phyloP scores from a whole-genome alignment of 495 filamentous ascomycete species.

The Mycothermus thermophilus region DNA sequence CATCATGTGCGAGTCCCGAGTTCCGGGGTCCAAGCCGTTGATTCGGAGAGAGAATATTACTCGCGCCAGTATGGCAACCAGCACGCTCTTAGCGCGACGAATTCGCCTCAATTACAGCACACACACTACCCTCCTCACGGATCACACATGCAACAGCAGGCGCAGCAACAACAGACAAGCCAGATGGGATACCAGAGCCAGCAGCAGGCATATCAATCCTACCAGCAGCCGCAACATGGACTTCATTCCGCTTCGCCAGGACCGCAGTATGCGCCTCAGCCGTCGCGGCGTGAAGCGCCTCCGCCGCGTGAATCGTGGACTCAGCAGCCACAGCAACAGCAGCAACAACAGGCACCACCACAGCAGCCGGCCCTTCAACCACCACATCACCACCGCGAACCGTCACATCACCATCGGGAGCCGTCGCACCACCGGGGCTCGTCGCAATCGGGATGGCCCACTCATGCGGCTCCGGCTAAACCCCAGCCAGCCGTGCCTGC shows the following conservation, averaged over 20 bases:
- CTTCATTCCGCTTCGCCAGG: conserved; percentile 24
- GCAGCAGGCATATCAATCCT: conserved; percentile 20
- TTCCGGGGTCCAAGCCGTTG: conserved; percentile 17
- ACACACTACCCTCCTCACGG: conserved; percentile 26
- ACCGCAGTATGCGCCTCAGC: conserved; percentile 22
- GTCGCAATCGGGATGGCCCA: conserved; percentile 18
- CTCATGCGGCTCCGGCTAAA: conserved; percentile 25
- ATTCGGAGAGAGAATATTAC: conserved; percentile 30
- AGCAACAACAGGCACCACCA: conserved; percentile 6
- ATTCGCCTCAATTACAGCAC: conserved; percentile 29
- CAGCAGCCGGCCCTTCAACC: conserved; percentile 8
- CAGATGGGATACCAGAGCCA: conserved; percentile 9
- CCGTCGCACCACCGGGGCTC: conserved; percentile 10
- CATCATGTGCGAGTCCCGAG: conserved; percentile 25
- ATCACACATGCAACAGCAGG: conserved; percentile 13
- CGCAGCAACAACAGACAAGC: conserved; percentile 10
- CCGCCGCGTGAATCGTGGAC: conserved; percentile 2
- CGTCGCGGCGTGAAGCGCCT: conserved; percentile 6
- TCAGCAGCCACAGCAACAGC: conserved; percentile 23
- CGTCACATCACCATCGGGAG: conserved; percentile 1
- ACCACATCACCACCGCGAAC: conserved; percentile 17
- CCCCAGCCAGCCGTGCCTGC: conserved; percentile 22
- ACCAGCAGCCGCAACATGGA: conserved; percentile 6
- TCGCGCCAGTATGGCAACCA: conserved; percentile 21
- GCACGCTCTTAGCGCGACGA: conserved; percentile 20